Evolutionary conservation across 345 rosid species (phyloP), one percentile per base, ranked within the genome.

Genomic region (Cardamine chenopodiifolia): DNA sequence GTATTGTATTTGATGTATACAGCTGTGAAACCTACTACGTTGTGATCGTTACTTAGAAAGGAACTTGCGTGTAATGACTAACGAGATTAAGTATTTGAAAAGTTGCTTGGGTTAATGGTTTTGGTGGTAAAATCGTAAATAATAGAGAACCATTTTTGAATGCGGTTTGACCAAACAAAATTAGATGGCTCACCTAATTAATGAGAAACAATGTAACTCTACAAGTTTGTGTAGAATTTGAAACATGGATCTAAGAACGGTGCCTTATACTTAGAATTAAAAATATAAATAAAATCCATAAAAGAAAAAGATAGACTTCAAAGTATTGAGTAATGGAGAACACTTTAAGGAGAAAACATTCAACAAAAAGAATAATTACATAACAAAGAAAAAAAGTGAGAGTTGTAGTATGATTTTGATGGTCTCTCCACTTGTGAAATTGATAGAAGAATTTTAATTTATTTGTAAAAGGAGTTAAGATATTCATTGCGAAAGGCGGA

Each of bases 391-490:
- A 29, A 40, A 26, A 11, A n/a, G 70, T 20, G 26, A 48, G 53
- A 13, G 45, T 66, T 58, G 32, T 25, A 64, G 66, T 65, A 8
- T 55, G 66, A 45, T 73, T 73, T 65, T 35, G 69, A 65, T 73
- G 54, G 78, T 58, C 26, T 58, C 61, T 57, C 72, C 66, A 66
- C 67, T 59, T 66, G 52, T 66, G 72, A 74, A 47, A 66, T 66
- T 74, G 71, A 55, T 65, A 44, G 65, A 65, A 23, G 42, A 37
- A 31, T 45, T 56, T 64, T 64, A 55, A 54, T n/a, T n/a, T n/a
- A 28, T 13, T 4, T 22, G 1, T 7, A 57, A 47, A 37, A 8
- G 17, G 18, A 48, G 42, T 6, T 9, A 18, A 72, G 31, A 26
- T 39, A 72, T 60, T 71, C 67, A 73, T 55, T 56, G 29, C 65